Percentiles rank a stretch among this genome's conserved stretches.
Evolutionary conservation across 768 basidiomycete species (phyloP).

Genomic region (Boletus insuetus): DNA sequence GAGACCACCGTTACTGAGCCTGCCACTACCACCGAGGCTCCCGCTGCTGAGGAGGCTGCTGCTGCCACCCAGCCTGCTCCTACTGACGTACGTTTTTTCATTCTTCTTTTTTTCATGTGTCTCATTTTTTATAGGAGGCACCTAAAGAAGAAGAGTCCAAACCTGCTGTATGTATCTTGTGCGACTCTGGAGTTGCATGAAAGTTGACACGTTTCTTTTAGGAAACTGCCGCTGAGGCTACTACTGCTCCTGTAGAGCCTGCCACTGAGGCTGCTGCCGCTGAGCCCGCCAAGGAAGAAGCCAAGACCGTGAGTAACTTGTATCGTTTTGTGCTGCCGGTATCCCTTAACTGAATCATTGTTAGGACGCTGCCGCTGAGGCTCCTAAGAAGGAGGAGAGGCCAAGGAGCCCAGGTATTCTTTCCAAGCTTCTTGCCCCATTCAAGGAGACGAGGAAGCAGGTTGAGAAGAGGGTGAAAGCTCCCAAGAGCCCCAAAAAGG

Average conservation of each 20-base stretch:
- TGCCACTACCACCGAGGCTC: conserved; percentile 26
- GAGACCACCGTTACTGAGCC: conserved; percentile 39
- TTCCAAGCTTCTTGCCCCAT: conserved; percentile 73
- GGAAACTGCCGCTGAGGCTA: conserved; percentile 36
- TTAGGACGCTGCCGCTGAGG: conserved; percentile 44
- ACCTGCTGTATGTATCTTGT: conserved; percentile 33
- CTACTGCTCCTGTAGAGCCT: conserved; percentile 24
- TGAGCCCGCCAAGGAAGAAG: conserved; percentile 42
- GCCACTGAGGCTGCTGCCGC: conserved; percentile 31
- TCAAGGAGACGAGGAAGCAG: conserved; percentile 57
- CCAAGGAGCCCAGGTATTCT: conserved; percentile 80
- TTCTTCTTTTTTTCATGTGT: background rate
- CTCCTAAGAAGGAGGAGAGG: conserved; percentile 69
- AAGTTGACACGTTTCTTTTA: conserved; percentile 13
- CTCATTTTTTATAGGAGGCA: conserved; percentile 33
- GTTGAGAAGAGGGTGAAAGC: conserved; percentile 57
- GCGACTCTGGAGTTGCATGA: rapidly evolving
- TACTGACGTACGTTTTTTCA: conserved; percentile 31
- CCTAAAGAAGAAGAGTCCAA: conserved; percentile 41
- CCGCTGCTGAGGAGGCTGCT: conserved; percentile 32
- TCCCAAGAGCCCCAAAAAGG: conserved; percentile 78
- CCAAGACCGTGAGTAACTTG: conserved; percentile 36
- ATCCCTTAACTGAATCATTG: conserved; percentile 13
- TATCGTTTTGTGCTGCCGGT: conserved; percentile 27
- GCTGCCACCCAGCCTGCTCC: conserved; percentile 36